phyloP scores from a whole-genome alignment of 805 yeast genomes.

The Blastobotrys attinorum region DNA sequence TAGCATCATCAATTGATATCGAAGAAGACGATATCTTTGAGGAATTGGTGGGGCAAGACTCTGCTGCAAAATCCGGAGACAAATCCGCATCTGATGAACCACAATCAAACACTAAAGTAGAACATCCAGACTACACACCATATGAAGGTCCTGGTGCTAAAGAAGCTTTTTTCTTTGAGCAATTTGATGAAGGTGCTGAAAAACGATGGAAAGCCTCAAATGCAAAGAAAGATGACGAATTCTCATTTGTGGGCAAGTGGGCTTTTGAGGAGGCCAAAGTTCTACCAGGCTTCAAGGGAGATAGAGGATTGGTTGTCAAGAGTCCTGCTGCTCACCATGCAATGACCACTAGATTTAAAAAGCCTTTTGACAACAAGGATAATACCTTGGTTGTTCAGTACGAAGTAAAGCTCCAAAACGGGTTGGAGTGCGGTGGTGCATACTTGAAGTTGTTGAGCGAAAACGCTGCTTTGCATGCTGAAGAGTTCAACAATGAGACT shows the following conservation, averaged over 20 bases:
- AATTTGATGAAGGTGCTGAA: slow-evolving; percentile 39
- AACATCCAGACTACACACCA: slow-evolving; percentile 6
- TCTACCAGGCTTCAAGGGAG: slow-evolving; percentile 54
- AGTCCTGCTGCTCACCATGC: slow-evolving; percentile 77
- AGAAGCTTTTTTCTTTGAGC: slow-evolving; percentile 53
- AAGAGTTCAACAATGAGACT: slow-evolving; percentile 53
- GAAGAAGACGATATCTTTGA: slow-evolving; percentile 2
- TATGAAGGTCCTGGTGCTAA: slow-evolving; percentile 6
- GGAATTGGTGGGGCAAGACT: background rate
- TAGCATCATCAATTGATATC: background rate
- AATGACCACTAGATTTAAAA: slow-evolving; percentile 54
- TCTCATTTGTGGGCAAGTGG: slow-evolving; percentile 70
- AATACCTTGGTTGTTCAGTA: slow-evolving; percentile 76
- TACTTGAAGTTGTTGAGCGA: slow-evolving; percentile 65
- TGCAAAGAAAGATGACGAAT: slow-evolving; percentile 36
- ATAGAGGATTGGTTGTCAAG: slow-evolving; percentile 70
- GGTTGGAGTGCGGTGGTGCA: slow-evolving; percentile 82
- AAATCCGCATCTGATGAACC: background rate
- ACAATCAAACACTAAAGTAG: background rate
- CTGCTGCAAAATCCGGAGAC: background rate
- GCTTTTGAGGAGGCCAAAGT: slow-evolving; percentile 52
- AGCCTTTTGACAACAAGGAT: slow-evolving; percentile 50
- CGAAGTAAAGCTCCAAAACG: slow-evolving; percentile 78
- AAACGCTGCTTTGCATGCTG: slow-evolving; percentile 30
- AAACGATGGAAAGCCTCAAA: slow-evolving; percentile 55